Evolutionary conservation across 1,139 yeast genomes (phyloP).

Genomic region (Eremothecium cymbalariae): DNA sequence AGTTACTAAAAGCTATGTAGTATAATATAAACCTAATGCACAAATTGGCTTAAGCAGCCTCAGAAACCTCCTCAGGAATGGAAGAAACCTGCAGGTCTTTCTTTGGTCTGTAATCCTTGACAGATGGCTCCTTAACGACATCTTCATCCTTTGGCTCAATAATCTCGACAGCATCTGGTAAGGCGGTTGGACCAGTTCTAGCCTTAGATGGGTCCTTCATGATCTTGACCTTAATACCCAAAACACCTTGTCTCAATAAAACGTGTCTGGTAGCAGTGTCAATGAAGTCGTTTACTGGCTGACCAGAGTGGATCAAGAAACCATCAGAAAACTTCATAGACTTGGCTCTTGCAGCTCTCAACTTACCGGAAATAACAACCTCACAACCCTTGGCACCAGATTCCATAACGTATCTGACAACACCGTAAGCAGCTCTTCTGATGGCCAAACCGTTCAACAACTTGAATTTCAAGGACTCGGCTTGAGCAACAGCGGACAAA

Average conservation of each 20-base stretch:
- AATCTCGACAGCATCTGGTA: constrained; percentile 95
- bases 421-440: constrained; percentile 99
- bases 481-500: constrained; percentile 98
- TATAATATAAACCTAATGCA: too few relatives aligned
- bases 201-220: constrained; percentile 97
- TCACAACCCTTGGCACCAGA: constrained; percentile 99
- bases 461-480: constrained; percentile 98
- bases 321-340: constrained; percentile 99
- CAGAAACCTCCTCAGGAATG: not conserved
- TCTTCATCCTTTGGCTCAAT: constrained; percentile 97
- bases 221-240: constrained; percentile 98
- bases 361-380: constrained; percentile 98
- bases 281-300: constrained; percentile 97
- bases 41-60: constrained; percentile 1
- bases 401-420: constrained; percentile 99
- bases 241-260: constrained; percentile 99
- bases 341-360: constrained; percentile 99
- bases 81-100: not conserved
- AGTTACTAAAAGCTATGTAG: too few relatives aligned
- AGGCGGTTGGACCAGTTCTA: constrained; percentile 81
- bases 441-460: constrained; percentile 97
- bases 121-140: constrained; percentile 77
- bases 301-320: constrained; percentile 99
- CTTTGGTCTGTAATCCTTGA: constrained; percentile 56
- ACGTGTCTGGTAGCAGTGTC: constrained; percentile 99